Evolutionary conservation across 441 rosid species (phyloP).

Genomic region (Mallotus japonicus): DNA sequence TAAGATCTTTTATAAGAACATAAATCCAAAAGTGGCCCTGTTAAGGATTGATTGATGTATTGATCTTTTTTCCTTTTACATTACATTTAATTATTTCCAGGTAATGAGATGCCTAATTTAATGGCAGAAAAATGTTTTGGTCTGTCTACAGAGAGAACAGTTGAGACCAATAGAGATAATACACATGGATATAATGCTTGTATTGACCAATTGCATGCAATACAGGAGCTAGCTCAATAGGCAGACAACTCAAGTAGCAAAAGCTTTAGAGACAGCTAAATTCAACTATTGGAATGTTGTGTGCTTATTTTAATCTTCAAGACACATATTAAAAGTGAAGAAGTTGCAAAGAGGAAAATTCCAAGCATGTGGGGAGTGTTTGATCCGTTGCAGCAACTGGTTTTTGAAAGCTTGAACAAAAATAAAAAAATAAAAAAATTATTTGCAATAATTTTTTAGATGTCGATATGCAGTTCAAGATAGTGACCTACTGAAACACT

Average conservation of each 20-base stretch:
- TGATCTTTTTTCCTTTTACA: not conserved
- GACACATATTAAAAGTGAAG: constrained; percentile 3
- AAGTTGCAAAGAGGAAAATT: constrained; percentile 17
- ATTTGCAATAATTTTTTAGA: constrained; percentile 21
- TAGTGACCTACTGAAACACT: constrained; percentile 44
- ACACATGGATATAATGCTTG: constrained; percentile 4
- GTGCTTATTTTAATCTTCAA: not conserved
- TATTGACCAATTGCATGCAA: constrained; percentile 5
- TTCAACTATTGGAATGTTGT: constrained; percentile 19
- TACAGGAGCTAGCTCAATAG: constrained; percentile 3
- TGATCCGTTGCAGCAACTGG: constrained; percentile 17
- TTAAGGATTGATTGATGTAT: constrained; percentile 14
- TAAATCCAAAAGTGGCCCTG: constrained; percentile 31
- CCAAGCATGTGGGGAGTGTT: constrained; percentile 29
- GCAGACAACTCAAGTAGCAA: not conserved
- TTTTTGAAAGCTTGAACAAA: constrained; percentile 10
- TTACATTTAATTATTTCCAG: constrained; percentile 24
- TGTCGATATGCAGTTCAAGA: constrained; percentile 18
- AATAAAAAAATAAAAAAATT: not conserved
- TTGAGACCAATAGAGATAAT: constrained; percentile 14
- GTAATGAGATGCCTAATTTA: constrained; percentile 20
- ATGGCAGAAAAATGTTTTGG: constrained; percentile 10
- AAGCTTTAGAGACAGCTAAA: constrained; percentile 17
- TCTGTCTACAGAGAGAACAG: constrained; percentile 2
- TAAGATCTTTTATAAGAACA: constrained; percentile 32